Evolutionary conservation across 768 basidiomycete species (phyloP).

Genomic region (Suillus ampliporus): DNA sequence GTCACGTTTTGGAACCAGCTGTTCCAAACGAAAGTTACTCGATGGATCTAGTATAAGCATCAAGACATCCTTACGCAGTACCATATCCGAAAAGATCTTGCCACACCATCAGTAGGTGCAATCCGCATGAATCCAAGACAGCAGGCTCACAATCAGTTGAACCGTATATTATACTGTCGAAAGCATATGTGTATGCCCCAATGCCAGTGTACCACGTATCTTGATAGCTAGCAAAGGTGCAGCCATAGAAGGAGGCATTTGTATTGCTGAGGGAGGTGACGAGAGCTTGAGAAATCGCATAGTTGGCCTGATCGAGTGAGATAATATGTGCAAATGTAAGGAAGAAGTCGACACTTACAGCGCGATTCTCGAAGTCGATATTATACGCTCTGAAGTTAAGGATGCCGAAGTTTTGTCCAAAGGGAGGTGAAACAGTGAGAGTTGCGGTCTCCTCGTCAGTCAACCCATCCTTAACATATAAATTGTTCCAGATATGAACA

Average conservation of each 20-base stretch:
- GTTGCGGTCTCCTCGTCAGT: constrained; percentile 67
- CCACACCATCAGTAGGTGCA: not conserved
- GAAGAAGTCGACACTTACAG: constrained; percentile 45
- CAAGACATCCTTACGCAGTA: constrained; percentile 49
- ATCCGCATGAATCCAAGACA: not conserved
- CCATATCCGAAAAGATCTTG: constrained; percentile 49
- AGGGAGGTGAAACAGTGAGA: constrained; percentile 58
- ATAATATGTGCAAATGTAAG: not conserved
- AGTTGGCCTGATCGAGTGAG: constrained; percentile 46
- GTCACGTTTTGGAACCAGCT: constrained; percentile 67
- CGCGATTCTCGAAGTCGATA: constrained; percentile 68
- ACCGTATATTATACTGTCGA: constrained; percentile 67
- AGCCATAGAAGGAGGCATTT: constrained; percentile 69
- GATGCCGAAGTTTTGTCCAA: constrained; percentile 55
- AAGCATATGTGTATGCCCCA: constrained; percentile 61
- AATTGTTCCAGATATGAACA: constrained; percentile 58
- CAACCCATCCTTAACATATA: constrained; percentile 46
- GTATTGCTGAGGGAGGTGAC: constrained; percentile 67
- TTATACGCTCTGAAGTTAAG: constrained; percentile 69
- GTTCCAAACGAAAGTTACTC: not conserved
- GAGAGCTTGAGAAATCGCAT: constrained; percentile 63
- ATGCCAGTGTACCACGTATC: constrained; percentile 71
- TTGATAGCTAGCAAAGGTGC: constrained; percentile 65
- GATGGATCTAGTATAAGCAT: not conserved
- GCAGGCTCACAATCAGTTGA: constrained; percentile 61